phyloP scores from a whole-genome alignment of 2,329 filamentous ascomycete genomes.

The Grosmannia penicillata region DNA sequence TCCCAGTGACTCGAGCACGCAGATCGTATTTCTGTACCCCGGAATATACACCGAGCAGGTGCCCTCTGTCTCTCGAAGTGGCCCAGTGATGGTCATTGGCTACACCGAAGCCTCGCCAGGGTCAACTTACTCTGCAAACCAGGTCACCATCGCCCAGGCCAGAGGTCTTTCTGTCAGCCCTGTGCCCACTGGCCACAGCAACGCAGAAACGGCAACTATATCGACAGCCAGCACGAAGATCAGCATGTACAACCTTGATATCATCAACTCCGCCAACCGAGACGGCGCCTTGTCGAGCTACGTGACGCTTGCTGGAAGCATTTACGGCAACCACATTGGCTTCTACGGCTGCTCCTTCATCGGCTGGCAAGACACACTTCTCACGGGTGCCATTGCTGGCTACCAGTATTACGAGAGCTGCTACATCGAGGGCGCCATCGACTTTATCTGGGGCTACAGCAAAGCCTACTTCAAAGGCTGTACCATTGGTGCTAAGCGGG shows the following conservation, averaged over 20 bases:
- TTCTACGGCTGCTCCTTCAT: slow-evolving; percentile 1
- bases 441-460: no score
- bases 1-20: slow-evolving; percentile 9
- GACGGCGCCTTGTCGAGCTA: slow-evolving; percentile 32
- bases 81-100: slow-evolving; percentile 30
- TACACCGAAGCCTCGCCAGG: slow-evolving; percentile 11
- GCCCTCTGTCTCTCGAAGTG: slow-evolving; percentile 30
- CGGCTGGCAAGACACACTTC: not conserved
- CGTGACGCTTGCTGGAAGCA: slow-evolving; percentile 11
- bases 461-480: no score
- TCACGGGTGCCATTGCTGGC: not conserved
- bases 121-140: slow-evolving; percentile 35
- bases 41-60: slow-evolving; percentile 49
- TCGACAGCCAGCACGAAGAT: slow-evolving; percentile 36
- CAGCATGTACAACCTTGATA: slow-evolving; percentile 21
- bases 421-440: no score
- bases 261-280: slow-evolving; percentile 27
- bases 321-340: not conserved
- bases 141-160: slow-evolving; percentile 36
- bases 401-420: slow-evolving; percentile 1
- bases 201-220: slow-evolving; percentile 24
- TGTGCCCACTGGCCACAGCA: slow-evolving; percentile 29
- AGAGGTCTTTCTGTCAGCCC: slow-evolving; percentile 20
- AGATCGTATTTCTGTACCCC: slow-evolving; percentile 41
- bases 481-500: not conserved